Evolutionary conservation across 148 eudicot species (phyloP).

Genomic region (Chenopodium berlandieri): DNA sequence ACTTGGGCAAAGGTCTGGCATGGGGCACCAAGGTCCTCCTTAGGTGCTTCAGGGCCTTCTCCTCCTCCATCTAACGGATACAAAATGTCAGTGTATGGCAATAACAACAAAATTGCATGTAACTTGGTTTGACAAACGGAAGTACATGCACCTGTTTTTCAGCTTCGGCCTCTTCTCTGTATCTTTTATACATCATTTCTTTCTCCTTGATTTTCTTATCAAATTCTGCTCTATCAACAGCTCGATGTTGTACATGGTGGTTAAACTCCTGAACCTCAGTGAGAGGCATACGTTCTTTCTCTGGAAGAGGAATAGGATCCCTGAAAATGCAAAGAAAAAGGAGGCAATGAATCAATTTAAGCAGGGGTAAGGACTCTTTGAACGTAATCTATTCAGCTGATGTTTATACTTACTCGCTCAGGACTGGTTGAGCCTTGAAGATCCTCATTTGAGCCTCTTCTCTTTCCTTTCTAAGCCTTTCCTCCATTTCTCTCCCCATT

Average conservation of each 20-base stretch:
- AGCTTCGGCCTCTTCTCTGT: slow-evolving; percentile 87
- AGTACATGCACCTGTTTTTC: slow-evolving; percentile 57
- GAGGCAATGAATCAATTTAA: neutral
- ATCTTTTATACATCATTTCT: slow-evolving; percentile 79
- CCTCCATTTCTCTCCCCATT: slow-evolving; percentile 81
- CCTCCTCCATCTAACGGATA: slow-evolving; percentile 83
- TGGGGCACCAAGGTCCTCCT: slow-evolving; percentile 87
- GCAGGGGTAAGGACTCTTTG: no score
- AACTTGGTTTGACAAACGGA: no score
- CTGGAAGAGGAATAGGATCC: slow-evolving; percentile 87
- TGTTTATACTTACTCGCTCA: slow-evolving; percentile 56
- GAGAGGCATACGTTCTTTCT: slow-evolving; percentile 78
- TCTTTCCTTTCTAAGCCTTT: slow-evolving; percentile 60
- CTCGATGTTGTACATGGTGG: slow-evolving; percentile 67
- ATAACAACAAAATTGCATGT: neutral
- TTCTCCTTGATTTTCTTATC: slow-evolving; percentile 89
- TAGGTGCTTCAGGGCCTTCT: slow-evolving; percentile 90
- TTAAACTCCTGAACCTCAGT: slow-evolving; percentile 85
- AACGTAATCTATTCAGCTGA: neutral
- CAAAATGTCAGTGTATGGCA: neutral
- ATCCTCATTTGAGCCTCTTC: slow-evolving; percentile 81
- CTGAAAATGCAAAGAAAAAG: slow-evolving; percentile 32
- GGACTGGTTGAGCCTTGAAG: slow-evolving; percentile 83
- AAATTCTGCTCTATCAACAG: slow-evolving; percentile 87
- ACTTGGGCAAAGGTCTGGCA: slow-evolving; percentile 87